Evolutionary conservation across 1,139 yeast genomes (phyloP).

Genomic region (Scheffersomyces stambukii): DNA sequence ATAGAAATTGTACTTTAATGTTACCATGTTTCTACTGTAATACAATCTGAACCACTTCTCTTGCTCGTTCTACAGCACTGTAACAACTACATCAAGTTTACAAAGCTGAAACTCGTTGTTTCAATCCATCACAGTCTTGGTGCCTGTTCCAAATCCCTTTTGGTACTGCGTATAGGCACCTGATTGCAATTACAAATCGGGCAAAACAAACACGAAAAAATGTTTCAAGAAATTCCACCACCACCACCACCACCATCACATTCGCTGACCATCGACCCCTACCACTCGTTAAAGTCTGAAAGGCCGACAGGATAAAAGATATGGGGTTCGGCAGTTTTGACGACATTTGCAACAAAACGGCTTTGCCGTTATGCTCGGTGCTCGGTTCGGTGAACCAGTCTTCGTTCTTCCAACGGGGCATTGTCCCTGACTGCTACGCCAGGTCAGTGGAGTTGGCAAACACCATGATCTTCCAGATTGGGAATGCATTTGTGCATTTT

Average conservation of each 20-base stretch:
- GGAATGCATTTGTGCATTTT: constrained; percentile 81
- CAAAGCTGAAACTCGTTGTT: constrained; percentile 2
- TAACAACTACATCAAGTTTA: too few species aligned
- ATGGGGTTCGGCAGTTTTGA: constrained; percentile 71
- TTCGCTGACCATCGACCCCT: neutral
- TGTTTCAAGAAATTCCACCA: neutral
- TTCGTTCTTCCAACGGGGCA: constrained; percentile 44
- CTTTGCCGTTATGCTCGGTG: constrained; percentile 76
- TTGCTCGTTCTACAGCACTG: too few species aligned
- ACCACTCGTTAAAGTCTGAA: neutral
- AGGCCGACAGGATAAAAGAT: neutral
- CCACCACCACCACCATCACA: constrained; percentile 6
- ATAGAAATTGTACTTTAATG: too few species aligned
- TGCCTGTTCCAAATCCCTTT: too few species aligned
- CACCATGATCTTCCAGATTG: constrained; percentile 87
- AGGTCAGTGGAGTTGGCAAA: constrained; percentile 84
- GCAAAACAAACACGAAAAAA: neutral
- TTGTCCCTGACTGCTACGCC: constrained; percentile 77
- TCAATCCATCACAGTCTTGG: neutral
- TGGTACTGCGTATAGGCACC: too few species aligned
- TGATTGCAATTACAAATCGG: too few species aligned
- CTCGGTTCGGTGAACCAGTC: constrained; percentile 37
- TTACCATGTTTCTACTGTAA: too few species aligned
- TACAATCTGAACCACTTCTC: too few species aligned
- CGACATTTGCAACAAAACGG: constrained; percentile 59